Evolutionary conservation across 768 basidiomycete species (phyloP), one percentile per base, ranked within the genome.

Genomic region (Tricholoma terreum): DNA sequence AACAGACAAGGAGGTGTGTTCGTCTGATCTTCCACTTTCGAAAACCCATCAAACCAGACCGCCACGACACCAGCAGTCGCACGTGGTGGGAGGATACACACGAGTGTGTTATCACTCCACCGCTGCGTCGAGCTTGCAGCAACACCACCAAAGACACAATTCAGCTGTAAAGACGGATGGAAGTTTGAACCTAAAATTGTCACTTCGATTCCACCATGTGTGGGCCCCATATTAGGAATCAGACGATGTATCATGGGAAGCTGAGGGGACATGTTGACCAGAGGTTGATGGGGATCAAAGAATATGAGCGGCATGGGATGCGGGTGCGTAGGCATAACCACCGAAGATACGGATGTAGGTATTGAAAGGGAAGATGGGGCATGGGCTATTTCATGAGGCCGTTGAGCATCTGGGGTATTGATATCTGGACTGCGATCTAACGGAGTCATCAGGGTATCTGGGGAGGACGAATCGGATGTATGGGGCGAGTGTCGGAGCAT

Each of bases 111-210:
- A 54, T 93, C 89, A 67, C 91, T 92, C 91, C 93, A 98, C 38
- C 89, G 79, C 63, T 92, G 90, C 0, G 93, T 95, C 9, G 89
- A 89, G 56, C 86, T 90, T 8, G 95, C 88, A 11, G 82, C 69
- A 9, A 85, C 78, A 63, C 89, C 90, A 22, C 96, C 96, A 71
- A 99, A 99, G 2, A 93, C 75, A 63, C 92, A 91, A 53, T 84
- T 84, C 24, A 92, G 75, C 61, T 84, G 83, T 53, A 88, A 70
- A 42, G 83, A 80, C 0, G 87, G 80, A 66, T 90, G 85, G 73
- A 99, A 98, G 69, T 94, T 92, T 52, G 89, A 85, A 8, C 97
- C 97, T 6, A 97, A 82, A 15, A 99, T 76, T 1, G 96, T 98
- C 33, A 99, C 89, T 72, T 97, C 94, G 62, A 92, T 94, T 1